Evolutionary conservation across 106 monocot genomes (phyloP).

Genomic region (Dactylorhiza incarnata): DNA sequence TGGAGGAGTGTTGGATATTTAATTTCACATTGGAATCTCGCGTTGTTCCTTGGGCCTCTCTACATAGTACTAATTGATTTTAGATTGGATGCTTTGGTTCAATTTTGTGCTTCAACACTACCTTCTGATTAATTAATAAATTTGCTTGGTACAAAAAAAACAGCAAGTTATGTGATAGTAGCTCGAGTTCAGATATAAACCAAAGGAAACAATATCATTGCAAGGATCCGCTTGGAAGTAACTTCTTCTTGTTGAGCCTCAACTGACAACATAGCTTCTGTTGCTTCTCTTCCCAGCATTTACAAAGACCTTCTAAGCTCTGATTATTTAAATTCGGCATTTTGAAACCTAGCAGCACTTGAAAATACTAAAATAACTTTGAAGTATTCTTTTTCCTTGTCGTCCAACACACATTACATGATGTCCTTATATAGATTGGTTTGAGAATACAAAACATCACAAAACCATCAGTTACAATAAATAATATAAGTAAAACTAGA

Average conservation of each 20-base stretch:
- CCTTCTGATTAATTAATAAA: background rate
- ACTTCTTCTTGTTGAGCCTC: slow-evolving; percentile 67
- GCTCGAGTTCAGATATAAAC: background rate
- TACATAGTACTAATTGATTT: too few relatives aligned
- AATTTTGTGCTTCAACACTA: background rate
- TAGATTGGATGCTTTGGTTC: too few relatives aligned
- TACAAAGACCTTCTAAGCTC: slow-evolving; percentile 55
- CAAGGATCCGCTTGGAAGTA: slow-evolving; percentile 69
- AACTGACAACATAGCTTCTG: slow-evolving; percentile 78
- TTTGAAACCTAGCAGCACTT: slow-evolving; percentile 50
- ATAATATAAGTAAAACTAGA: too few relatives aligned
- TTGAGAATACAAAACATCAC: too few relatives aligned
- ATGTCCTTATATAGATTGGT: too few relatives aligned
- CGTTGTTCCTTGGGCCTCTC: too few relatives aligned
- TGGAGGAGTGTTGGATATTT: too few relatives aligned
- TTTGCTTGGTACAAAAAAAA: background rate
- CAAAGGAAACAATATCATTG: slow-evolving; percentile 36
- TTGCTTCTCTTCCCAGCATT: slow-evolving; percentile 81
- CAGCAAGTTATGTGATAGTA: background rate
- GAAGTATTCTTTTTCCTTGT: too few relatives aligned
- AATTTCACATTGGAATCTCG: too few relatives aligned
- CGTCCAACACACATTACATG: too few relatives aligned
- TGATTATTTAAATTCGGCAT: slow-evolving; percentile 73
- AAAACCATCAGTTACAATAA: too few relatives aligned
- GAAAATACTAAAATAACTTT: too few relatives aligned